Percentiles rank a stretch among this genome's conserved stretches.
These are phyloP conservation scores for Blastomyces gilchristii DNA, from an alignment of 2,329 filamentous ascomycete species.

Conservation along the genomic window DNA sequence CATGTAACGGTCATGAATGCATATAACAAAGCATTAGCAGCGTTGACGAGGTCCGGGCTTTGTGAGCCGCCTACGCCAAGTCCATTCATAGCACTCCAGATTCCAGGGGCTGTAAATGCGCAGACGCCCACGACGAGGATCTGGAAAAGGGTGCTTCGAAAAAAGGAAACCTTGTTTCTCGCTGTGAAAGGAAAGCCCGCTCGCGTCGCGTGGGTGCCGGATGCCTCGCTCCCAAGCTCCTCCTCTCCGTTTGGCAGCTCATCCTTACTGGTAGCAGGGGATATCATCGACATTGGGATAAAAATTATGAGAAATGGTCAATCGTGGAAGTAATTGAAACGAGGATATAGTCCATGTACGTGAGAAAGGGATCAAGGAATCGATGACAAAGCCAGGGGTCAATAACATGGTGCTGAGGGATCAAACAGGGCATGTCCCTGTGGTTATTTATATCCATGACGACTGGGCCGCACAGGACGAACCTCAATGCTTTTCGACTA, in stretches of 20 bases:
- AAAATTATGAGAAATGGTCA: not conserved
- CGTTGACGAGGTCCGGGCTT: slow-evolving; percentile 56
- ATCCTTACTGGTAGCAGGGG: not conserved
- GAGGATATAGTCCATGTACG: not conserved
- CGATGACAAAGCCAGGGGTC: not conserved
- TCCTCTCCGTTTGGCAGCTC: not conserved
- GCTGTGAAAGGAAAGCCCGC: not conserved
- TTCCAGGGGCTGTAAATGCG: slow-evolving; percentile 59
- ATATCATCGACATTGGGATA: not conserved
- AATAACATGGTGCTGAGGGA: not conserved
- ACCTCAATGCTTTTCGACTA: not conserved
- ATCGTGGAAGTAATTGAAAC: not conserved
- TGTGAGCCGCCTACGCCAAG: slow-evolving; percentile 59
- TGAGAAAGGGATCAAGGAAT: not conserved
- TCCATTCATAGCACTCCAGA: slow-evolving; percentile 65
- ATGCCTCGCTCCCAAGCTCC: not conserved
- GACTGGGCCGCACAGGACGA: not conserved
- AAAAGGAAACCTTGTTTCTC: slow-evolving; percentile 20
- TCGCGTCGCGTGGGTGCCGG: not conserved
- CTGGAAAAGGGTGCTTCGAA: slow-evolving; percentile 60
- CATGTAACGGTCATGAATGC: slow-evolving; percentile 46
- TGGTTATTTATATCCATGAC: not conserved
- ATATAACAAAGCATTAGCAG: slow-evolving; percentile 61
- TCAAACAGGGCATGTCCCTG: not conserved
- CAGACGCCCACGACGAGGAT: slow-evolving; percentile 60